These are phyloP conservation scores for Oxyria digyna DNA, from an alignment of 148 eudicot species.

Conservation along the genomic window DNA sequence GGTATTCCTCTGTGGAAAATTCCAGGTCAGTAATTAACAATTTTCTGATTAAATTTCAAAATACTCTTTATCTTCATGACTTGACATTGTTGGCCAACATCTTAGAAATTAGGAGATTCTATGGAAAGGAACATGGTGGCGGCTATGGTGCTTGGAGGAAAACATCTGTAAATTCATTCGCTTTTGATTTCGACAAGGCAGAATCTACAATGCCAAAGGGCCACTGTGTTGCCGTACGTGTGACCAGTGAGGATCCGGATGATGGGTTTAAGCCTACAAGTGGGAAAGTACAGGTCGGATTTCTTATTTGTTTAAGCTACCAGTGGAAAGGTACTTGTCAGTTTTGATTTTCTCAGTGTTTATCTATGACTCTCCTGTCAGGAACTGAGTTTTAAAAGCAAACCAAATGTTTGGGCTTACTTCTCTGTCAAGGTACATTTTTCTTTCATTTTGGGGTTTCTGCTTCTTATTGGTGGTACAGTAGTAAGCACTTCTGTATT, in stretches of 20 bases:
- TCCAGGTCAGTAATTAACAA: conserved; percentile 44
- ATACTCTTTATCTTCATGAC: not conserved
- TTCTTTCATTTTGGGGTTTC: not conserved
- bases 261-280: conserved; percentile 98
- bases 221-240: conserved; percentile 97
- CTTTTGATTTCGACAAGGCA: conserved; percentile 84
- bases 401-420: conserved; percentile 99
- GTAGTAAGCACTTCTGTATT: not conserved
- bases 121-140: conserved; percentile 81
- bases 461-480: not conserved
- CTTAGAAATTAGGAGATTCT: conserved; percentile 83
- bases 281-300: conserved; percentile 87
- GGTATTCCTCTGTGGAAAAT: conserved; percentile 99
- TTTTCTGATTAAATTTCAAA: not conserved
- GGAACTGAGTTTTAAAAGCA: conserved; percentile 95
- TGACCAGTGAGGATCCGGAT: conserved; percentile 99
- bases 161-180: conserved; percentile 57
- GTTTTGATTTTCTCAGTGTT: not conserved
- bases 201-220: conserved; percentile 16
- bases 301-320: not conserved
- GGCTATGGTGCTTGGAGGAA: conserved; percentile 92
- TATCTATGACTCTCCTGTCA: conserved; percentile 10
- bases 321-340: not conserved
- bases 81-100: not conserved
- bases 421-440: conserved; percentile 85